Evolutionary conservation across 2,329 filamentous ascomycete species (phyloP).

Genomic region (Cladosporium sphaerospermum): DNA sequence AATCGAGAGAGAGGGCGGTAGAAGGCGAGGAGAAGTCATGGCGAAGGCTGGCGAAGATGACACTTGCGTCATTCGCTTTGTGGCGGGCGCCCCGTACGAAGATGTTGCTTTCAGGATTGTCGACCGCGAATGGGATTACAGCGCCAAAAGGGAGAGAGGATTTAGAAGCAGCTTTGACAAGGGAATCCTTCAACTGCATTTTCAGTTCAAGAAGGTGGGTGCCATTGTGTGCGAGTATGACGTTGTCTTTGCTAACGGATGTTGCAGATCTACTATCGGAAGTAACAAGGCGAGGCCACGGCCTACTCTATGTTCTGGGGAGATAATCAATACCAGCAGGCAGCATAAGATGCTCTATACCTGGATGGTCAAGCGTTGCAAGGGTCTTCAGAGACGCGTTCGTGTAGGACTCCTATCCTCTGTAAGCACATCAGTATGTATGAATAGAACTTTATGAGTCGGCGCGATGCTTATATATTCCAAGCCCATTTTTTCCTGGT

Average conservation of each 20-base stretch:
- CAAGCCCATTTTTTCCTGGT: neutral
- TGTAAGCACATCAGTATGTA: neutral
- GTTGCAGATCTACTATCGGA: conserved; percentile 43
- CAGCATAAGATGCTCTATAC: no score
- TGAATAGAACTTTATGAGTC: neutral
- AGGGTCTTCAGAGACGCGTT: no score
- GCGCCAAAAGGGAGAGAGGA: conserved; percentile 85
- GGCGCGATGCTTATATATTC: neutral
- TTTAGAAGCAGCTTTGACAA: conserved; percentile 98
- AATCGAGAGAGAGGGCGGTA: conserved; percentile 87
- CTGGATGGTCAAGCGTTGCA: no score
- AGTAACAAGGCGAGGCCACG: conserved; percentile 23
- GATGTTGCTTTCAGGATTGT: conserved; percentile 96
- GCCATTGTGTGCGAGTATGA: conserved; percentile 2
- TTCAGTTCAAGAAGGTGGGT: conserved; percentile 92
- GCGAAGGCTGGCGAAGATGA: conserved; percentile 93
- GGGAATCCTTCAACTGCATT: conserved; percentile 93
- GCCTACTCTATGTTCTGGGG: no score
- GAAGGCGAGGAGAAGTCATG: conserved; percentile 84
- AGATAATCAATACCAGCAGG: no score
- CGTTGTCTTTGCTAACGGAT: conserved; percentile 12
- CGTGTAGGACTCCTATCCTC: no score
- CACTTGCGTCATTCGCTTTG: conserved; percentile 92
- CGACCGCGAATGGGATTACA: conserved; percentile 98
- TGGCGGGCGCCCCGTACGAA: conserved; percentile 91